Percentiles rank a stretch among this genome's conserved stretches.
These are phyloP conservation scores for Fusarium sp. DNA, from an alignment of 2,329 filamentous ascomycete genomes.

Conservation along the genomic window DNA sequence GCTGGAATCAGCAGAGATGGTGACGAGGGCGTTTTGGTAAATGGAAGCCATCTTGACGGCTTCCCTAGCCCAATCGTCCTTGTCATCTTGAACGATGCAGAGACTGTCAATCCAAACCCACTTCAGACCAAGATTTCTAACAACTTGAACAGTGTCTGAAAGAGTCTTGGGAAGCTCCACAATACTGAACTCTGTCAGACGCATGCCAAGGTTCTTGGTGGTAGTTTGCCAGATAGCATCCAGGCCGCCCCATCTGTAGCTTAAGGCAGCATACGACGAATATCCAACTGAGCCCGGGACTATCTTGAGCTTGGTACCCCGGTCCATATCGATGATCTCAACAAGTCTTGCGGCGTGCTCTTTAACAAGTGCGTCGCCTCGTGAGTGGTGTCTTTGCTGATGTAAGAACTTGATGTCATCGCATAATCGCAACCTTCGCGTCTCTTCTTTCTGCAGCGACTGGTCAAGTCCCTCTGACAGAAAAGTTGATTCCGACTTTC, in stretches of 20 bases:
- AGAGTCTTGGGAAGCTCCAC: not conserved
- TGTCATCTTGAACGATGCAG: slow-evolving; percentile 2
- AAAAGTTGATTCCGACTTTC: fast-evolving
- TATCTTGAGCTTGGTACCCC: not conserved
- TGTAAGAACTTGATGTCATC: not conserved
- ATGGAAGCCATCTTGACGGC: slow-evolving; percentile 5
- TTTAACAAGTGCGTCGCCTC: fast-evolving
- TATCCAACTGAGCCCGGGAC: not conserved
- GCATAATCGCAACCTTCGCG: not conserved
- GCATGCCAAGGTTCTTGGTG: not conserved
- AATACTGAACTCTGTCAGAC: not conserved
- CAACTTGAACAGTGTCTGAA: not conserved
- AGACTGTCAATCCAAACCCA: slow-evolving; percentile 7
- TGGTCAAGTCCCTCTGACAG: too few relatives aligned
- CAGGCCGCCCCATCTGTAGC: slow-evolving; percentile 1
- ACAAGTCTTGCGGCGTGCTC: not conserved
- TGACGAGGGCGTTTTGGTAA: slow-evolving; percentile 4
- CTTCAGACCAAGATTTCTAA: not conserved
- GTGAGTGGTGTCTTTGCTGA: too few relatives aligned
- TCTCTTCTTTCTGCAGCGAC: not conserved
- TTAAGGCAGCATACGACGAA: not conserved
- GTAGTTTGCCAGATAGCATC: slow-evolving; percentile 7
- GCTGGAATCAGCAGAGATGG: not conserved
- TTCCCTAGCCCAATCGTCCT: not conserved
- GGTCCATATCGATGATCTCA: not conserved